Conservation (phyloP, 2,329 filamentous ascomycete species). For the Aspergillus sp. region DNA sequence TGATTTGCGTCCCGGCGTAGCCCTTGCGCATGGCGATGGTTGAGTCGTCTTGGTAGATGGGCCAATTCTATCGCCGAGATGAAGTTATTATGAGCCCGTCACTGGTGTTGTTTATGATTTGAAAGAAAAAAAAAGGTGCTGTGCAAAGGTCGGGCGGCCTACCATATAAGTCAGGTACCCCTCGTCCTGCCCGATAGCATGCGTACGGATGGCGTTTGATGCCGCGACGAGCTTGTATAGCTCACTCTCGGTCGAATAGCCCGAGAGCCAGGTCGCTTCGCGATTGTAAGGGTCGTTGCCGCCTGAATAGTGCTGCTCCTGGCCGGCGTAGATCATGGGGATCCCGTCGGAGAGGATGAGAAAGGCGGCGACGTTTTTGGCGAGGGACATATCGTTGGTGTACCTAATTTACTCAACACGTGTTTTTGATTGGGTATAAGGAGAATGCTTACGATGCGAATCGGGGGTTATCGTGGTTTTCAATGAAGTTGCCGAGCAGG, state of each 20-base stretch:
- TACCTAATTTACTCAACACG: constrained; percentile 25
- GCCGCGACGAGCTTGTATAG: constrained; percentile 55
- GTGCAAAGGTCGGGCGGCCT: not conserved
- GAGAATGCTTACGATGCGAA: constrained; percentile 46
- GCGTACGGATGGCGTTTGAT: constrained; percentile 57
- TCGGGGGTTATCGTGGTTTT: constrained; percentile 66
- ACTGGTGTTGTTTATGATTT: too few relatives aligned
- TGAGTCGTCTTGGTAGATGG: constrained; percentile 50
- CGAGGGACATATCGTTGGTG: constrained; percentile 46
- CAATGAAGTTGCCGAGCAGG: constrained; percentile 59
- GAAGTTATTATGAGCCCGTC: not conserved
- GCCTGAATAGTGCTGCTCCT: constrained; percentile 65
- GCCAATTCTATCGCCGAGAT: constrained; percentile 36
- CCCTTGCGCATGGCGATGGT: constrained; percentile 52
- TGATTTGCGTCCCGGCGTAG: constrained; percentile 44
- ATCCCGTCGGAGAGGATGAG: constrained; percentile 64
- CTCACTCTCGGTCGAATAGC: constrained; percentile 52
- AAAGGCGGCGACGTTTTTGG: constrained; percentile 66
- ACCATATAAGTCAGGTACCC: constrained; percentile 48
- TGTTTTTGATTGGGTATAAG: constrained; percentile 47
- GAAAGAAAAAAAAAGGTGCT: not conserved
- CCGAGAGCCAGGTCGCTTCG: constrained; percentile 63
- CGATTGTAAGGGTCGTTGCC: constrained; percentile 57
- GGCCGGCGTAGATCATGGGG: constrained; percentile 70
- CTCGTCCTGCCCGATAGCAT: constrained; percentile 43